Conservation (phyloP, 495 filamentous ascomycete species). For the Wilcoxina mikolae region DNA sequence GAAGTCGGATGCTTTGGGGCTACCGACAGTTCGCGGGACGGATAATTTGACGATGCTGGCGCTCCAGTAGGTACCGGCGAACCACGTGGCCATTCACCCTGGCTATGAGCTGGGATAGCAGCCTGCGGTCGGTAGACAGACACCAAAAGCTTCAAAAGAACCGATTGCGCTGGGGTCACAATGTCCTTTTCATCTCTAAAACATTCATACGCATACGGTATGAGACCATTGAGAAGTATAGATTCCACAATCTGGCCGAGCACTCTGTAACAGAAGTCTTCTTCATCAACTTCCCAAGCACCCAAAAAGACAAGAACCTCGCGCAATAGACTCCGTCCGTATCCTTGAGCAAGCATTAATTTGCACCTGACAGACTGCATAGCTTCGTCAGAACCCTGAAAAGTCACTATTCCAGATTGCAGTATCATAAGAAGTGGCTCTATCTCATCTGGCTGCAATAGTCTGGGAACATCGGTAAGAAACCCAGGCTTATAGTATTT, state of each 20-base stretch:
- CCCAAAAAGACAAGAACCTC: conserved; percentile 65
- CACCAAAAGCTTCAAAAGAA: conserved; percentile 60
- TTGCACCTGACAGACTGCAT: conserved; percentile 62
- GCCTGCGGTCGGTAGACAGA: conserved; percentile 49
- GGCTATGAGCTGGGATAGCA: conserved; percentile 6
- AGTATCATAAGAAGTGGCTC: conserved; percentile 67
- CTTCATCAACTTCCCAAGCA: conserved; percentile 67
- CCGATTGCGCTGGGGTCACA: conserved; percentile 61
- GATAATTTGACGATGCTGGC: neutral
- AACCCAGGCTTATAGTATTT: conserved; percentile 44
- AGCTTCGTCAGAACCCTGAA: conserved; percentile 33
- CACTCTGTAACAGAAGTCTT: conserved; percentile 63
- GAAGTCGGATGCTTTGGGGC: conserved; percentile 7
- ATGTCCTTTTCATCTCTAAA: conserved; percentile 63
- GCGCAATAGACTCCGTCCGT: conserved; percentile 53
- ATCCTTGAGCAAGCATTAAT: conserved; percentile 54
- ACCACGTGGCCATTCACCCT: neutral
- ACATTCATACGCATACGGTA: conserved; percentile 59
- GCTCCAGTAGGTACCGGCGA: neutral
- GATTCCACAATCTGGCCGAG: conserved; percentile 70
- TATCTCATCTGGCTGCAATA: conserved; percentile 58
- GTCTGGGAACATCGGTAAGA: conserved; percentile 60
- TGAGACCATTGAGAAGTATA: conserved; percentile 53
- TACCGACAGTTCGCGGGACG: neutral
- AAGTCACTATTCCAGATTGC: conserved; percentile 49